Evolutionary conservation across 2,329 filamentous ascomycete genomes (phyloP), one percentile per base, ranked within the genome.

Genomic region (Ophiostoma populinum): DNA sequence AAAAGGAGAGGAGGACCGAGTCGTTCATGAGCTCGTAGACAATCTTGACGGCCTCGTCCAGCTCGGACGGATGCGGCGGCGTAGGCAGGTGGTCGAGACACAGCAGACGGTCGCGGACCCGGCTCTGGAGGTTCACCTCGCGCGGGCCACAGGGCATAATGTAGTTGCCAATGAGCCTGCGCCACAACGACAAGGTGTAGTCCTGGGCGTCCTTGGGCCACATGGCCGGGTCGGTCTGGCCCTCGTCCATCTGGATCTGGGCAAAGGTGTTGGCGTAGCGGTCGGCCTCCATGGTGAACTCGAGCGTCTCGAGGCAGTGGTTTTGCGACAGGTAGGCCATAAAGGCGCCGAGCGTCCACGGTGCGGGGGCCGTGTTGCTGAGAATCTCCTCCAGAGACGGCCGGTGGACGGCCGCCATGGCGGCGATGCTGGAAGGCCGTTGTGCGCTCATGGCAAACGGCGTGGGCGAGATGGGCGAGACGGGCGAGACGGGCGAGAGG

Each of bases 11-110:
- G 34, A 95, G 64, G 1, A 95, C 81, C 4, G 86, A 94, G 52
- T 95, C 90, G 48, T 93, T 92, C 86, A 98, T 95, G 37, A 98
- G 63, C 46, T 95, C 90, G 53, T 87, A 86, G 26, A 94, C 81
- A 41, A 93, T 92, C 42, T 70, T 69, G 17, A 92, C 80, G 15
- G 90, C 85, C 34, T 80, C 70, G 40, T 92, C 79, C 12, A 98
- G 63, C 36, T 75, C 70, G 26, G 76, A 70, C 1, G 90, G 86
- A 39, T 72, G 59, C 5, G 77, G 78, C 6, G 87, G 83, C 0
- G 63, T 59, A 1, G 60, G 55, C 11, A 66, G 56, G 40, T 62
- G 63, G 7, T 72, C 66, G 26, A 79, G 63, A 27, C 63, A 63
- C 22, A 95, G 63, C 16, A 98, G 65, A 24, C 70, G 70, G 51